Evolutionary conservation across 371 early-diverging fungal genomes (phyloP), one percentile per base, ranked within the genome.

Genomic region (Lichtheimia hyalospora): DNA sequence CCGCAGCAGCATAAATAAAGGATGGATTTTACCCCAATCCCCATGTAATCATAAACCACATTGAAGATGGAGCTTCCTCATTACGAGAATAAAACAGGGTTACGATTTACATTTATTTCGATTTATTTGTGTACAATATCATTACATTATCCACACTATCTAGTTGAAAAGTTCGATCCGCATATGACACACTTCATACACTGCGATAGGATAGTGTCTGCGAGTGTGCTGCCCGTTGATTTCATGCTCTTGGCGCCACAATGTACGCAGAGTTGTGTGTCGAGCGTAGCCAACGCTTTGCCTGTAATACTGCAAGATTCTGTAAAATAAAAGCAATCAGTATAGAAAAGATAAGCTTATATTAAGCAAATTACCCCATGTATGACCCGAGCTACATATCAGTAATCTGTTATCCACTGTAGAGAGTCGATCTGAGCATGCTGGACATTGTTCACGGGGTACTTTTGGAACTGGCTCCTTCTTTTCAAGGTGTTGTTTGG

Each of bases 1-100:
- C 65, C 20, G 44, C 65, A 28, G 52, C 44, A 28, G 51, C 46
- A 16, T 60, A 60, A 20, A 51, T 51, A 51, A 51, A 46, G n/a
- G 16, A 34, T 34, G 5, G 46, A 2, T 3, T 21, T 18, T 46
- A 46, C 16, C 46, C 46, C 0, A 34, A 34, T 1, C 10, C n/a
- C n/a, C n/a, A n/a, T n/a, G n/a, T n/a, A n/a, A n/a, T n/a, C n/a
- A n/a, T n/a, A n/a, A n/a, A n/a, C n/a, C n/a, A n/a, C n/a, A n/a
- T 34, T 8, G 25, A 25, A 25, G 5, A 34, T 34, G 34, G 2
- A 34, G 34, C 2, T n/a, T n/a, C n/a, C n/a, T n/a, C n/a, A n/a
- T n/a, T n/a, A n/a, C n/a, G n/a, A n/a, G n/a, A n/a, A n/a, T n/a
- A n/a, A n/a, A n/a, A n/a, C n/a, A n/a, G n/a, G n/a, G n/a, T n/a